Base-by-base conservation (phyloP, 176 grass and related monocot genomes). In the Echinochloa phyllopogon region DNA sequence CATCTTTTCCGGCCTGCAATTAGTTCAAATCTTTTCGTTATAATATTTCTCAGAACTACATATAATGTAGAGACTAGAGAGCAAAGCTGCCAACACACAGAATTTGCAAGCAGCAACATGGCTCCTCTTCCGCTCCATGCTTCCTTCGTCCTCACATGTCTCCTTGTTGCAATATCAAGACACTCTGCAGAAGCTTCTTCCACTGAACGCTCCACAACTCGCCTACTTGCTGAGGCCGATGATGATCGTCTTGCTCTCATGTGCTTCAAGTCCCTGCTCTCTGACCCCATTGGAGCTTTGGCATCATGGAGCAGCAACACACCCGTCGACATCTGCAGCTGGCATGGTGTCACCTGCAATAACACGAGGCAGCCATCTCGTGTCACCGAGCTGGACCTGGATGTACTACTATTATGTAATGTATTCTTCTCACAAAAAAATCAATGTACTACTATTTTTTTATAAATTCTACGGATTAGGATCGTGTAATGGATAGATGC, bases 231-330 rank as follows among this genome's bases (percentile, higher is more conserved):
- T 11, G 75, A 63, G 8, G 18, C 12, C 6, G 25, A 69, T 24
- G 23, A 3, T 17, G 86, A 88, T 29, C 11, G 50, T 2, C 20
- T 23, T n/a, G 66, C 87, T 24, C 74, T 88, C 15, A 56, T 79
- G 17, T 88, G 74, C 74, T 84, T 88, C 81, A 80, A 79, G 66
- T 67, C 80, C 55, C 81, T 73, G 41, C 8, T 88, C 17, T 78
- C 74, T 11, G 75, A 79, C 21, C 29, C 81, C 4, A 20, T 20
- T 6, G 37, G 42, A 63, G 44, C 39, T 5, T 36, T 88, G 65
- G 27, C 43, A 16, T 56, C 80, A n/a, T 88, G 86, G 86, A 72
- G 41, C 21, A 59, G 36, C 24, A 49, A 87, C 42, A 33, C 33
- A 10, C 66, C 87, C 36, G 15, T 45, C 13, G 1, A 65, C 18